Base-by-base conservation (phyloP, 345 rosid species). In the Bruguiera parviflora region DNA sequence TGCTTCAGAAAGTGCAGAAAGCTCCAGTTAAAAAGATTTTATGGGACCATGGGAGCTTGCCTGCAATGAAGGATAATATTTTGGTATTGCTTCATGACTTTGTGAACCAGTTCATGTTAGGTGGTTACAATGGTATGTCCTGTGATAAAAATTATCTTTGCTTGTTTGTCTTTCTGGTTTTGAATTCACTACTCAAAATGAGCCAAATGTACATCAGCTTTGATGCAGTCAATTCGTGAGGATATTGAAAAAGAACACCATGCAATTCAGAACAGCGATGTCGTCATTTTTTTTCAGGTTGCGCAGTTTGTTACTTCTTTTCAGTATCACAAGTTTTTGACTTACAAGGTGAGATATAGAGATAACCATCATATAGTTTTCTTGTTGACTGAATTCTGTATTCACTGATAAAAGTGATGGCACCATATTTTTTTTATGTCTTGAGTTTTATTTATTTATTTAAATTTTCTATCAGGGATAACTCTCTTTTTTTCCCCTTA, bases 201-300 rank as follows among this genome's bases (percentile, higher is more conserved):
- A 78, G 61, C 61, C 56, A 46, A 37, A 77, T 81, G 65, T 60
- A 27, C 63, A 22, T 59, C 87, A 95, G 98, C 84, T 74, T 68
- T 95, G 83, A 90, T 87, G 92, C 88, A 85, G 92, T 84, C 96
- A 57, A 72, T 95, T 21, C 80, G 78, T 29, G 90, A 92, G 67
- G 98, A 92, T 79, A 88, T 92, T 29, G 94, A 88, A 61, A 95
- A 84, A 86, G 99, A 95, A 78, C 93, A 84, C 76, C 90, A 71
- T 32, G 81, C 89, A 67, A 71, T 95, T 76, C 99, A 95, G 78
- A 85, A 79, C 66, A 78, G 85, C 43, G 99, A 95, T 77, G 73
- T 90, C 24, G 72, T 87, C 74, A 75, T 79, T 55, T 92, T 87
- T 80, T 90, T 95, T 79, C 88, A 84, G 72, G 91, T 88, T 76